Evolutionary conservation across 2,329 filamentous ascomycete species (phyloP).

Genomic region (Aplosporella prunicola): DNA sequence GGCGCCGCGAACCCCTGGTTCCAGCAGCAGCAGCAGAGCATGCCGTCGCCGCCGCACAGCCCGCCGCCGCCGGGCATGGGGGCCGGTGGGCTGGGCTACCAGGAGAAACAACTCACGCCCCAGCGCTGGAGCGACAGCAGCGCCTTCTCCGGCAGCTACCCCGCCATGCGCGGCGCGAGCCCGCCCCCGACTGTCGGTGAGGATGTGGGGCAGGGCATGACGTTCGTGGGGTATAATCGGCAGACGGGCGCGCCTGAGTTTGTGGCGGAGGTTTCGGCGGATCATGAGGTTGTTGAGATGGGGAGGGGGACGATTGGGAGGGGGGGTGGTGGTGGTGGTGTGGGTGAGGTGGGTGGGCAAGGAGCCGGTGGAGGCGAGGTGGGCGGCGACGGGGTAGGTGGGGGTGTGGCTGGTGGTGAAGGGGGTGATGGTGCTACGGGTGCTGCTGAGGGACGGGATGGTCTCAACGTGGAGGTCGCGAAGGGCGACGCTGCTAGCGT

Average conservation of each 20-base stretch:
- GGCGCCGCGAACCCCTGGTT: background rate
- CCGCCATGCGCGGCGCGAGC: background rate
- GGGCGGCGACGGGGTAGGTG: no score
- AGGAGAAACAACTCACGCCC: slow-evolving; percentile 4
- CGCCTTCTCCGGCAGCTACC: background rate
- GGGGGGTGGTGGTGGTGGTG: no score
- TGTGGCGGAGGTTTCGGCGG: slow-evolving; percentile 7
- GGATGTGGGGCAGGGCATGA: no score
- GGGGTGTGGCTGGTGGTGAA: no score
- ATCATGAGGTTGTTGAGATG: slow-evolving; percentile 4
- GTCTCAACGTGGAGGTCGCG: no score
- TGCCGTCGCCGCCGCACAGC: slow-evolving; percentile 2
- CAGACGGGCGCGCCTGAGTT: slow-evolving; percentile 13
- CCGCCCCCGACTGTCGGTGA: slow-evolving; percentile 1
- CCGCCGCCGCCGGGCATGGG: slow-evolving; percentile 2
- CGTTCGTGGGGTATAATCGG: slow-evolving; percentile 13
- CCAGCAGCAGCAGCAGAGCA: background rate
- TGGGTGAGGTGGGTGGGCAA: no score
- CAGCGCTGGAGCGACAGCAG: slow-evolving; percentile 9
- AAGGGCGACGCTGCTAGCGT: no score
- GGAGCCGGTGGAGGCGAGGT: no score
- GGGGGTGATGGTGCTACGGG: no score
- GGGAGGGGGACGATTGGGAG: no score
- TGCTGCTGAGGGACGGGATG: no score
- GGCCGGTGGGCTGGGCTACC: background rate